These are phyloP conservation scores for Tulasnella sp. DNA, from an alignment of 768 basidiomycete genomes.

Conservation along the genomic window DNA sequence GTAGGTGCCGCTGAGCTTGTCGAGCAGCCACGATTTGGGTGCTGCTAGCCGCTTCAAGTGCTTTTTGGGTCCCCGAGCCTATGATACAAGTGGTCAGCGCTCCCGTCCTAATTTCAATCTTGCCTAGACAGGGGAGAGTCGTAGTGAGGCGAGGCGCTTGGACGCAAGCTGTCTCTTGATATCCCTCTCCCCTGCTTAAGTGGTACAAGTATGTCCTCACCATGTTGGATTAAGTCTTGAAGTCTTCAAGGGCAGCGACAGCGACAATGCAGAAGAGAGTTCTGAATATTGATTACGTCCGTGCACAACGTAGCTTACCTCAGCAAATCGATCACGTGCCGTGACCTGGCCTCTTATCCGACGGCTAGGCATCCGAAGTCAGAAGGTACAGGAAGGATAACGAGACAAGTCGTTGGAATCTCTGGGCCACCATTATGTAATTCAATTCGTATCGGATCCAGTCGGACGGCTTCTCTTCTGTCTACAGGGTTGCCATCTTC, in stretches of 20 bases:
- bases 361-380: too few species aligned
- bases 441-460: too few species aligned
- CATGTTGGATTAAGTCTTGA: slow-evolving; percentile 23
- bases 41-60: slow-evolving; percentile 97
- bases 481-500: too few species aligned
- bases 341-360: too few species aligned
- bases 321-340: too few species aligned
- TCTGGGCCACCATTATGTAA: too few species aligned
- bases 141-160: neutral
- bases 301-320: too few species aligned
- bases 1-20: slow-evolving; percentile 95
- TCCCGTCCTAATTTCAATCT: neutral
- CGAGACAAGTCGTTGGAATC: too few species aligned
- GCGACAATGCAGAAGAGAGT: neutral
- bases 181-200: neutral
- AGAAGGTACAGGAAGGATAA: too few species aligned
- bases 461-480: too few species aligned
- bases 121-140: neutral
- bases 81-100: slow-evolving; percentile 36
- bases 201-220: neutral
- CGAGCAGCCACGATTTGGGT: slow-evolving; percentile 99
- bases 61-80: slow-evolving; percentile 99
- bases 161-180: too few species aligned
- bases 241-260: neutral
- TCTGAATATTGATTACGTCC: neutral